These are phyloP conservation scores for Xylariaceae sp. DNA, from an alignment of 2,329 filamentous ascomycete genomes.

Conservation along the genomic window DNA sequence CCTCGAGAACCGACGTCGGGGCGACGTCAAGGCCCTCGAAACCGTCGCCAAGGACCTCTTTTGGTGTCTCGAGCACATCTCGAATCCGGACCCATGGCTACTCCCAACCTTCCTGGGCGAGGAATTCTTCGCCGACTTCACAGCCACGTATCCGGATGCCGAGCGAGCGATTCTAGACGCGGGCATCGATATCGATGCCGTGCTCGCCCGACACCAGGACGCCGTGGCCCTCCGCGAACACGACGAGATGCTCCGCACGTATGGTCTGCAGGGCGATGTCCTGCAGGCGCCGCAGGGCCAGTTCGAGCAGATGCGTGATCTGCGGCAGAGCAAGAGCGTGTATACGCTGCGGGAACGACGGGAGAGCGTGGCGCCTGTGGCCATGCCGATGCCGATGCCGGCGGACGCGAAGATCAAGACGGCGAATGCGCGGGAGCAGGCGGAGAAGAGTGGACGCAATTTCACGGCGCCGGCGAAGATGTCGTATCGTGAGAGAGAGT, in stretches of 20 bases:
- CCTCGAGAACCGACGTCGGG: constrained; percentile 12
- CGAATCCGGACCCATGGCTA: not conserved
- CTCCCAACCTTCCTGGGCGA: constrained; percentile 26
- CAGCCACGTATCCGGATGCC: constrained; percentile 9
- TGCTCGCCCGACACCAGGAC: constrained; percentile 14
- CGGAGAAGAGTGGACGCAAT: not conserved
- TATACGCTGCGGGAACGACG: constrained; percentile 19
- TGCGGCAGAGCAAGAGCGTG: constrained; percentile 18
- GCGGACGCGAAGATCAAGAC: too few species aligned
- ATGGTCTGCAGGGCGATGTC: constrained; percentile 15
- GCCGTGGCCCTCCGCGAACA: constrained; percentile 24
- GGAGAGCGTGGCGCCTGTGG: not conserved
- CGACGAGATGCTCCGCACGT: constrained; percentile 23
- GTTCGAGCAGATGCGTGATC: constrained; percentile 23
- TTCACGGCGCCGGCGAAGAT: not conserved
- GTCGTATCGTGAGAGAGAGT: not conserved
- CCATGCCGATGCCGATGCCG: not conserved
- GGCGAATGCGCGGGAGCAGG: not conserved
- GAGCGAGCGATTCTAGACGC: constrained; percentile 14
- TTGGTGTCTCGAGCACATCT: constrained; percentile 19
- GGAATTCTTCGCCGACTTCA: constrained; percentile 27
- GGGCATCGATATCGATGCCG: constrained; percentile 25
- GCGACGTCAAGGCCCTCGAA: constrained; percentile 11
- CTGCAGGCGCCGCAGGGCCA: not conserved
- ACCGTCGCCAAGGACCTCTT: constrained; percentile 25